Evolutionary conservation across 169 alveolate genomes (phyloP), one percentile per base, ranked within the genome.

Genomic region (Plasmodium blacklocki): DNA sequence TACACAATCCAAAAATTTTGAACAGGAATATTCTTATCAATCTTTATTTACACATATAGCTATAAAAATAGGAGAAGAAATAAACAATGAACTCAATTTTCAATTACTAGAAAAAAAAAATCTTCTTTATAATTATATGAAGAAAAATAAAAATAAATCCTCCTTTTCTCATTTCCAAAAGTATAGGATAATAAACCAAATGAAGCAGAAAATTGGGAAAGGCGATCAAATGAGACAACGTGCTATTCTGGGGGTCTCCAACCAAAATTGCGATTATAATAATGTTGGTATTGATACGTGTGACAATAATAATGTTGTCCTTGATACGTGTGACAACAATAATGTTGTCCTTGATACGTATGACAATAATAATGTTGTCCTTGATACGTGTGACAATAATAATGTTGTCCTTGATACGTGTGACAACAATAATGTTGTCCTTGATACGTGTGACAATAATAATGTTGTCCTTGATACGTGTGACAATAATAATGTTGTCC

Each of bases 51-150:
- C 95, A 1, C 94, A 94, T 68, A 78, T 93, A 23, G 95, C 96
- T 21, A 88, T 94, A 3, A 91, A 92, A 12, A 88, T 94, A 60
- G 96, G 96, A 19, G 95, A 94, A n/a, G 96, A 94, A 71, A 59
- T 94, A 4, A 90, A 92, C 49, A 91, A 92, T 23, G 74, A 92
- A 86, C n/a, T 86, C 54, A 85, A 85, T 29, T 71, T 71, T 2
- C 83, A 78, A 15, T 45, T 80, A 15, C 68, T 83, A 3, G 88
- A 80, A 54, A 70, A 32, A 68, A 76, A 74, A 18, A 73, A 85
- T 18, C 71, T 64, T 2, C 54, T 74, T 15, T 73, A 72, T 62
- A 59, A 72, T 29, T 88, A 32, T 52, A 67, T 88, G 11, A 88
- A 85, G 64, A 72, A 52, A 49, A 90, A 62, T 58, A 73, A 86